Evolutionary conservation across 441 rosid species (phyloP), one percentile per base, ranked within the genome.

Genomic region (Sinapis alba): DNA sequence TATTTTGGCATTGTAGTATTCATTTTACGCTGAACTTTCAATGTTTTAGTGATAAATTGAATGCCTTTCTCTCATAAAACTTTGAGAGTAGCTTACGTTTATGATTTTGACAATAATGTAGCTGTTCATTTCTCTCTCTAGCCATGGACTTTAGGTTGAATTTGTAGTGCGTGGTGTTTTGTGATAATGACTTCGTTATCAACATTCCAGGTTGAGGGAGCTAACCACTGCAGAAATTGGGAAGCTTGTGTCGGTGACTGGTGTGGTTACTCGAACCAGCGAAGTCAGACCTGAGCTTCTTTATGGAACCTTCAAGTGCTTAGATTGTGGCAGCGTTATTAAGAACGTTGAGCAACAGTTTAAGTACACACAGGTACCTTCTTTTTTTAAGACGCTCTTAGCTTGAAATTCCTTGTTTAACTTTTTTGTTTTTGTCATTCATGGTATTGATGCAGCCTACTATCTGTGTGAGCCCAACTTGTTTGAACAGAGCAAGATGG

Each of bases 201-300:
- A 30, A 30, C 4, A 16, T 57, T 79, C 0, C 66, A 91, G 98
- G 79, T 78, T 95, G 78, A 82, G 99, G 73, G 99, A 95, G 86
- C 82, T 95, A 41, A 79, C 90, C 0, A 89, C 99, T 2, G 82
- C 91, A 7, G 97, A 95, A 79, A 88, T 95, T 60, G 99, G 98
- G 68, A 93, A 87, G 80, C 79, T 95, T 18, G 97, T 95, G 32
- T 91, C 99, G 0, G 98, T 95, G 30, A 82, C 92, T 0, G 99
- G 99, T 30, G 98, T 95, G 61, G 98, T 93, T 79, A 95, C 99
- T 38, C 92, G 98, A 26, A 95, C 98, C 0, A 95, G 99, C 20
- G 98, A 93, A 83, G 99, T 95, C 32, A 86, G 99, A 76, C 99
- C 99, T 3, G 98, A 95, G 83, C 98, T 95, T 79, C 90, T 95